Base-by-base conservation (phyloP, 108 stramenopile species). In the Skeletonema menzelii region DNA sequence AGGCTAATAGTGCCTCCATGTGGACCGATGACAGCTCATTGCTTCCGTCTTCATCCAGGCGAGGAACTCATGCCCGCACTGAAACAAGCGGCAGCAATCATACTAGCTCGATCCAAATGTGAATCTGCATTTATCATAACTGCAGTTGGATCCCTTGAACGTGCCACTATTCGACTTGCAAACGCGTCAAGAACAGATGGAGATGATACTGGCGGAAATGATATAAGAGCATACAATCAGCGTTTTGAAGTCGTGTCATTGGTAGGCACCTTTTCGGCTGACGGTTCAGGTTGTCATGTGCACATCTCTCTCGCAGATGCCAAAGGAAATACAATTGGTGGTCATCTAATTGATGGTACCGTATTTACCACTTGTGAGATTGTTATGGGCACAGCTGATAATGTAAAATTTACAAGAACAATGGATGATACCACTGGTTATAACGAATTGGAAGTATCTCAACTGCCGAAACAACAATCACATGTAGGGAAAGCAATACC, bases 301-400 rank as follows among this genome's bases (percentile, higher is more conserved):
- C 93, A 94, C 49, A 53, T 90, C 63, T 76, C 83, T 17, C 63
- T 90, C 8, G 79, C 87, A 0, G 77, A 86, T 64, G 70, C 42
- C 8, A 27, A 85, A 12, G 93, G 93, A 8, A 59, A 67, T 55
- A 80, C 82, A 2, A 71, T 88, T 67, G 93, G 93, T 12, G 93
- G 93, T 11, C 93, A 94, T 77, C 56, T 94, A 3, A 86, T 94
- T 40, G 77, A 71, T 28, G 93, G 90, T 19, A 75, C 46, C 2
- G 72, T 94, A 8, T 94, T 86, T 58, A 94, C 93, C 10, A 94
- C 93, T 12, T 65, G 85, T 1, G 93, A 94, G 60, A 55, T 94
- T 14, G 93, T 94, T 17, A 59, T 94, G 27, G 93, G 90, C 28
- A 87, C 82, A 19, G 82, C 88, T 22, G 27, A 62, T 42, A 72